These are phyloP conservation scores for Maudiozyma serrabonitensis DNA, from an alignment of 805 yeast genomes.

Conservation along the genomic window DNA sequence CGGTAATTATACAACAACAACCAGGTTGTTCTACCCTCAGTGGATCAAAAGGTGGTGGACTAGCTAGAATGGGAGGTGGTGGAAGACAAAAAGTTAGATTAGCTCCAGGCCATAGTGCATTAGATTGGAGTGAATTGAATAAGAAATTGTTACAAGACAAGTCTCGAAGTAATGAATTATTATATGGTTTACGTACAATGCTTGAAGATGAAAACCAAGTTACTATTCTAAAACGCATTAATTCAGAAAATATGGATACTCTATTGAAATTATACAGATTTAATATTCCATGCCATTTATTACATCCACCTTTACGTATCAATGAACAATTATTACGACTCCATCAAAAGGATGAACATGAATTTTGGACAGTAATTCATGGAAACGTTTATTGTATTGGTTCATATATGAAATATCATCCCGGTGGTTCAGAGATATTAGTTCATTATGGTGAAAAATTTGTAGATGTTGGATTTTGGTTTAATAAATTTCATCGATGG, in stretches of 20 bases:
- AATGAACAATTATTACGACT: slow-evolving; percentile 46
- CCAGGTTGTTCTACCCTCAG: slow-evolving; percentile 2
- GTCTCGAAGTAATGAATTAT: slow-evolving; percentile 10
- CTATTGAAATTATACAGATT: slow-evolving; percentile 1
- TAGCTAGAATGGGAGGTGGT: slow-evolving; percentile 6
- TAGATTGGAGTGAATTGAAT: slow-evolving; percentile 25
- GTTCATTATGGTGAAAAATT: slow-evolving; percentile 49
- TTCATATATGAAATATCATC: slow-evolving; percentile 75
- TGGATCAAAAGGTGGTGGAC: background rate
- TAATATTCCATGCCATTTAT: slow-evolving; percentile 2
- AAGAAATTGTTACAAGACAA: slow-evolving; percentile 6
- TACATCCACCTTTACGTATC: slow-evolving; percentile 40
- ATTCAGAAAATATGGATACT: slow-evolving; percentile 1
- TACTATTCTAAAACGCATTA: slow-evolving; percentile 11
- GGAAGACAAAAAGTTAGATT: slow-evolving; percentile 27
- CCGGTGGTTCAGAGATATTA: slow-evolving; percentile 80
- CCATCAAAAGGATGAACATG: slow-evolving; percentile 47
- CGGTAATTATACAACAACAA: background rate
- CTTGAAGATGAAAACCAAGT: slow-evolving; percentile 3
- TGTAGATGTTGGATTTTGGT: slow-evolving; percentile 77
- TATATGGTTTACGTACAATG: background rate
- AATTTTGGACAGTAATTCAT: slow-evolving; percentile 78
- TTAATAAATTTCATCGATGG: slow-evolving; percentile 68
- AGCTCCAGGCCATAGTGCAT: slow-evolving; percentile 28
- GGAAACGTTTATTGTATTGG: slow-evolving; percentile 84